Conservation (phyloP, 139 green algal genomes). For the Coccomyxa sp. region DNA sequence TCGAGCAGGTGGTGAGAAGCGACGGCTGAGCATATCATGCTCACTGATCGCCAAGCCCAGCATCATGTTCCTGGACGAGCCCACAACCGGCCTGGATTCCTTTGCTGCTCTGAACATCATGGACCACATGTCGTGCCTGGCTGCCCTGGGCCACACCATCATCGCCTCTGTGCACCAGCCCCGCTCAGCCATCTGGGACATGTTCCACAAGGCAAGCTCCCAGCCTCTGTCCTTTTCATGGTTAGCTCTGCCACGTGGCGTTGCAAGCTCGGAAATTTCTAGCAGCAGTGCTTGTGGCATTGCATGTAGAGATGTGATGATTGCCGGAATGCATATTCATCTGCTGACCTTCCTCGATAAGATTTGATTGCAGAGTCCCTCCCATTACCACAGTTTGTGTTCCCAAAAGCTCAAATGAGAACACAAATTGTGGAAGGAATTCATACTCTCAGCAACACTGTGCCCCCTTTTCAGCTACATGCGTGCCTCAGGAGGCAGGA, state of each 20-base stretch:
- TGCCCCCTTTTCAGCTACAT: too few relatives aligned
- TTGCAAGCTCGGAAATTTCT: too few relatives aligned
- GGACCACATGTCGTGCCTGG: conserved; percentile 14
- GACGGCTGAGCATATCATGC: conserved; percentile 46
- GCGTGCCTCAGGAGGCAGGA: too few relatives aligned
- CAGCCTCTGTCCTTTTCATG: background rate
- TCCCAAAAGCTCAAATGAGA: too few relatives aligned
- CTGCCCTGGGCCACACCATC: conserved; percentile 11
- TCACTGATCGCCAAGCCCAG: conserved; percentile 52
- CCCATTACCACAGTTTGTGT: too few relatives aligned
- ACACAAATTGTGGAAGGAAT: too few relatives aligned
- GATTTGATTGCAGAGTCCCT: too few relatives aligned
- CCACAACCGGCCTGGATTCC: conserved; percentile 40
- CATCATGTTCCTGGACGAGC: conserved; percentile 46
- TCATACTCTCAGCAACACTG: too few relatives aligned
- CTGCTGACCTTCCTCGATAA: too few relatives aligned
- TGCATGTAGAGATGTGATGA: too few relatives aligned
- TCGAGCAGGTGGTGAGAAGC: conserved; percentile 33
- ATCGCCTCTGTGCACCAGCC: conserved; percentile 23
- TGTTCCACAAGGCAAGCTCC: conserved; percentile 14
- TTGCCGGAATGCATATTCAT: too few relatives aligned
- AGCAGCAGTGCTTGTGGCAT: background rate
- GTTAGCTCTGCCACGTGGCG: too few relatives aligned
- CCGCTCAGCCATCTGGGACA: conserved; percentile 14
- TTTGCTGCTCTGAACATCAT: conserved; percentile 34